phyloP scores from a whole-genome alignment of 1,284 basidiomycete species.

The Rhodotorula sp. region DNA sequence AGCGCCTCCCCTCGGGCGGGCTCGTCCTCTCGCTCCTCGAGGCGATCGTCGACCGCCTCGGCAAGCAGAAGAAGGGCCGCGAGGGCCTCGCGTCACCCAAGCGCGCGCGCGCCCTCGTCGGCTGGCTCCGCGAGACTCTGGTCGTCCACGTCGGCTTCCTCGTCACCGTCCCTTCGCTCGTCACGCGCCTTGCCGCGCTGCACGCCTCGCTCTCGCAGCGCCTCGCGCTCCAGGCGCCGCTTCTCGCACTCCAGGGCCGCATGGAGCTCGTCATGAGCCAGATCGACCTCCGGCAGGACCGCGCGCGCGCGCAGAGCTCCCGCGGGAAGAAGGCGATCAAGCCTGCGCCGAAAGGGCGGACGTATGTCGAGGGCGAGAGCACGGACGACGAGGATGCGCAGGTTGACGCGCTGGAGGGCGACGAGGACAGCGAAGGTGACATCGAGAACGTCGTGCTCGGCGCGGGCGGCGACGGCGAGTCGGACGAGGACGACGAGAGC shows the following conservation, averaged over 20 bases:
- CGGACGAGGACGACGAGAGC: conserved; percentile 19
- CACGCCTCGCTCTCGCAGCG: conserved; percentile 69
- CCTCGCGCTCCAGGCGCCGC: conserved; percentile 56
- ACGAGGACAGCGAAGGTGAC: conserved; percentile 36
- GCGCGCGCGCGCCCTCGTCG: conserved; percentile 81
- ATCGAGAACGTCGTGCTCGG: conserved; percentile 36
- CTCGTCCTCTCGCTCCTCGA: conserved; percentile 83
- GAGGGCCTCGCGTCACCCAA: conserved; percentile 65
- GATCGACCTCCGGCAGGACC: conserved; percentile 41
- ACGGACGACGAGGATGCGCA: conserved; percentile 41
- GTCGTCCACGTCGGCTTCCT: conserved; percentile 87
- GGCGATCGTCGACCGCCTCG: conserved; percentile 85
- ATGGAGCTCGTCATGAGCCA: conserved; percentile 85
- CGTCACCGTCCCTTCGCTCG: conserved; percentile 63
- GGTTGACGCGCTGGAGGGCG: conserved; percentile 3
- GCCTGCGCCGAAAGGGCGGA: conserved; percentile 33
- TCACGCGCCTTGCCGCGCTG: conserved; percentile 62
- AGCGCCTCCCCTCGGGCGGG: conserved; percentile 77
- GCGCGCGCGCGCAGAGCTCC: conserved; percentile 25
- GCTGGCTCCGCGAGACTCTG: conserved; percentile 87
- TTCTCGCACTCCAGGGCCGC: conserved; percentile 62
- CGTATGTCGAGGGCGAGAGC: conserved; percentile 70
- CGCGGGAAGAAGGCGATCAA: conserved; percentile 46
- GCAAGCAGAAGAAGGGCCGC: conserved; percentile 70
- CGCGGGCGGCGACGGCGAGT: conserved; percentile 26